Evolutionary conservation across 805 yeast genomes (phyloP), one percentile per base, ranked within the genome.

Genomic region (Sugiyamaella boreocaroliniensis): DNA sequence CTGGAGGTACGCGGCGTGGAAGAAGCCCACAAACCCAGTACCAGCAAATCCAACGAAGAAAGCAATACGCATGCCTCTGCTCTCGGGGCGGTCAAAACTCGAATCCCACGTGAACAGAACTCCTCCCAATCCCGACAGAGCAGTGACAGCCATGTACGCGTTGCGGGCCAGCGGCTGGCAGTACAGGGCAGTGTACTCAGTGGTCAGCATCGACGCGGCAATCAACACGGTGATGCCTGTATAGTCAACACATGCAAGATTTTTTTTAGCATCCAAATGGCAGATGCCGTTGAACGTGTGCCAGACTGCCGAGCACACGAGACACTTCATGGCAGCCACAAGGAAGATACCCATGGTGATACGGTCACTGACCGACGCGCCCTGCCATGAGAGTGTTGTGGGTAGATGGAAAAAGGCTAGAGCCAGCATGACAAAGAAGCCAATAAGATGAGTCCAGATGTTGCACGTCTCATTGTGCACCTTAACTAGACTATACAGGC

Each of bases 231-330:
- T 89, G 59, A 92, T 92, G 1, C 99, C 99, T 6, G 95, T 85
- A 68, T 92, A 92, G 71, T 92, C 99, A 43, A 90, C 81, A 68
- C 99, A 93, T 0, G 97, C 97, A 70, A 86, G 88, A 50, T 81
- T 78, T 58, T 82, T 76, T 65, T 96, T 78, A 57, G 81, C 66
- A 18, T 72, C 62, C 45, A 85, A 68, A 48, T 77, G 76, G 15
- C 92, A 80, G 58, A 89, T 86, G 56, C 89, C 83, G 54, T 85
- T 80, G 69, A 89, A 90, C 2, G 97, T 86, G 69, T 92, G 99
- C 97, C 97, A 92, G 43, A 84, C 70, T 1, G 83, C 81, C 0
- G 97, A 89, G 44, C 92, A 85, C 7, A 80, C 54, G 53, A 92
- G 72, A 67, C 98, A 93, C 58, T 82, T 80, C 57, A 86, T 64